Evolutionary conservation across 2,329 filamentous ascomycete genomes (phyloP), one percentile per base, ranked within the genome.

Genomic region (Aspergillus jensenii): DNA sequence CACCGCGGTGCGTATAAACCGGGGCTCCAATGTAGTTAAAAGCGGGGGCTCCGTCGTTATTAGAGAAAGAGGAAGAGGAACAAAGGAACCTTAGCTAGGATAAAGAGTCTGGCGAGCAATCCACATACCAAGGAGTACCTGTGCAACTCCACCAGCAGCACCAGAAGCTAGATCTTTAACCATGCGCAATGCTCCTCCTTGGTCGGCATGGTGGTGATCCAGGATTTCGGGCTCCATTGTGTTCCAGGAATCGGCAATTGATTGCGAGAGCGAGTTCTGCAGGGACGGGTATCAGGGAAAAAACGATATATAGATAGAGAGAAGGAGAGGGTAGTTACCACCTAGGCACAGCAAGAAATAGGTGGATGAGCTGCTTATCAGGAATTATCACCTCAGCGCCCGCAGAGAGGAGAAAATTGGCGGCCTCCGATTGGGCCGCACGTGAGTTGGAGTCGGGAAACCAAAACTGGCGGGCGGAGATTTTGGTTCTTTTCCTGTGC

Each of bases 131-230:
- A 98, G 84, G 62, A 99, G 79, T 44, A 99, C 95, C 77, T 99
- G 95, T 17, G 95, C 93, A 67, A 98, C 83, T 67, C 95, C 95
- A 62, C 95, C 95, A 7, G 89, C 90, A 59, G 95, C 95, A 39
- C 95, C 95, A 11, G 95, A 86, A 71, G 93, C 90, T 59, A 99
- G 81, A 77, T 99, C 95, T 81, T 98, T 99, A 68, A 87, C 80
- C 50, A 90, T 89, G 71, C 88, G 85, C 66, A 76, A 62, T 51
- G 81, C 71, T 61, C 76, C 75, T 37, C 67, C 73, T 37, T 69
- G 73, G n/a, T 40, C 58, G 74, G 68, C 45, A 72, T 59, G 35
- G 41, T 59, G 35, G 40, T 72, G 70, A 50, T 77, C 74, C 51
- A 71, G 66, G 15, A 72, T 67, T 59, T 74, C 71, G 56, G 67